Base-by-base conservation (phyloP, 2,329 filamentous ascomycete genomes). In the Aspergillus sp. region DNA sequence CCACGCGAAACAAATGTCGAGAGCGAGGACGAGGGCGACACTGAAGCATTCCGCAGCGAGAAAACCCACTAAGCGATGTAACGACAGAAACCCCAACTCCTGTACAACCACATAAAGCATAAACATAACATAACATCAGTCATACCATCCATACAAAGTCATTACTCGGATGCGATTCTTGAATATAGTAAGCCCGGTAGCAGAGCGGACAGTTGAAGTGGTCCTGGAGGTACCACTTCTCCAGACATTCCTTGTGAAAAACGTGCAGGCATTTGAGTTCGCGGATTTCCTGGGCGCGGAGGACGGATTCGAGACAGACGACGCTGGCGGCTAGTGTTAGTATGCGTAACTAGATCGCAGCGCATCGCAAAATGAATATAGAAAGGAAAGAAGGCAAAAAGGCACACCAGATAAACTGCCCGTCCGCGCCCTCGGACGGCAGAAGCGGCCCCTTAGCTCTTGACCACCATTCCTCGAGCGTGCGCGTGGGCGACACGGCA, bases 201-300 rank as follows among this genome's bases (percentile, higher is more conserved):
- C 70, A 73, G 24, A 73, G 59, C 16, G 70, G 70, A 43, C 70
- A 73, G 42, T 70, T 69, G 50, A 64, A 72, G 44, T 73, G 70
- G 55, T 70, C 65, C 11, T 68, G 62, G 36, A 73, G 57, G 49
- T 68, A 73, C 70, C 70, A 73, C 52, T 67, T 71, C 38, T 73
- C 70, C 20, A 73, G 55, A 47, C 70, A 73, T 48, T 72, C 69
- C 20, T 66, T 64, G 50, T 73, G 70, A 49, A 73, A 73, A 16
- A 73, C 69, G 49, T 73, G 70, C 52, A 70, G 57, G 47, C 70
- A 73, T 49, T 65, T 67, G 47, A 73, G 54, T 49, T 73, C 68
- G 22, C 67, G 65, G 47, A 73, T 72, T 30, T 71, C 64, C 26
- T 73, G 65, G 3, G 57, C 58, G 32, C 61, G 67, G 11, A 63